phyloP scores from a whole-genome alignment of 106 monocot species.

The Acanthochlamys bracteata region DNA sequence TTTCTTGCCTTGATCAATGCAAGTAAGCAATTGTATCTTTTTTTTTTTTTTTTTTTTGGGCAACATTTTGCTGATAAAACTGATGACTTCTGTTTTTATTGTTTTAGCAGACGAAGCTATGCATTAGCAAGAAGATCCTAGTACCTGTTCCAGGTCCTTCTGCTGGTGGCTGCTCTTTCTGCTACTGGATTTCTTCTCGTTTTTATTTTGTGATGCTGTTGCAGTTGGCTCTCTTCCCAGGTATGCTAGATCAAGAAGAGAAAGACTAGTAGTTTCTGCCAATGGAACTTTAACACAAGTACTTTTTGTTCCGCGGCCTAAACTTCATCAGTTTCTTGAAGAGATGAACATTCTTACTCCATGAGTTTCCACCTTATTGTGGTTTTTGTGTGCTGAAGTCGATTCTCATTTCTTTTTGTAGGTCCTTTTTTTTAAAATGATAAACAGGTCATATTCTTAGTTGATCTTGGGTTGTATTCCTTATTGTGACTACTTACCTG shows the following conservation, averaged over 20 bases:
- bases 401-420: too few species aligned
- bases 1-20: too few species aligned
- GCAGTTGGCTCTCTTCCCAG: slow-evolving; percentile 98
- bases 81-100: not conserved
- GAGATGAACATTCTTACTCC: too few species aligned
- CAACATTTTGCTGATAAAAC: not conserved
- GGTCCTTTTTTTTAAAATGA: too few species aligned
- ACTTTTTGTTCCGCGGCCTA: slow-evolving; percentile 92
- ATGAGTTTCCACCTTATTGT: too few species aligned
- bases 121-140: slow-evolving; percentile 51
- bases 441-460: too few species aligned
- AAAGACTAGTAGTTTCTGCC: slow-evolving; percentile 56
- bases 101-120: slow-evolving; percentile 51
- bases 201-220: not conserved
- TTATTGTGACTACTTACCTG: too few species aligned
- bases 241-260: slow-evolving; percentile 65
- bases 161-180: slow-evolving; percentile 87
- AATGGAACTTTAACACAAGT: slow-evolving; percentile 66
- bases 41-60: not conserved
- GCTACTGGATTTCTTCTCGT: slow-evolving; percentile 56
- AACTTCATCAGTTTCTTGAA: slow-evolving; percentile 68
- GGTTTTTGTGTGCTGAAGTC: too few species aligned
- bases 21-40: too few species aligned
- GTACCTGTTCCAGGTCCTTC: slow-evolving; percentile 94
- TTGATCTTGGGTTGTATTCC: too few species aligned